phyloP scores from a whole-genome alignment of 768 basidiomycete genomes.

The Mrakia gelida region DNA sequence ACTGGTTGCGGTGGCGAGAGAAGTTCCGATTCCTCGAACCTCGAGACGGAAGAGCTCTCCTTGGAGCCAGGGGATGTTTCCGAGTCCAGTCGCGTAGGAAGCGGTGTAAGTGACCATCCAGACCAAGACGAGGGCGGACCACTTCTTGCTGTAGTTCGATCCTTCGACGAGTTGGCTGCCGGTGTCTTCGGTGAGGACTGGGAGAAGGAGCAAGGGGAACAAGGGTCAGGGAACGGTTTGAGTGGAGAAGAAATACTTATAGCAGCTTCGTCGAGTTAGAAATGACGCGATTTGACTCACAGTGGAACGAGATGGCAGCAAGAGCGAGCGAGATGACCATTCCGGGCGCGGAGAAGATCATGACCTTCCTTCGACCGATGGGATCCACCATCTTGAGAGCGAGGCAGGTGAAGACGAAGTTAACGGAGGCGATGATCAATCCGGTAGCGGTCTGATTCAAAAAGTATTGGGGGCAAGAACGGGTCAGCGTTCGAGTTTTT shows the following conservation, averaged over 20 bases:
- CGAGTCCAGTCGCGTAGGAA: constrained; percentile 69
- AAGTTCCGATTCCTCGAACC: constrained; percentile 73
- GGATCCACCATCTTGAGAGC: constrained; percentile 65
- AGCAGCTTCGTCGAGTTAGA: no score
- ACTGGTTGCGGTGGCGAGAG: constrained; percentile 64
- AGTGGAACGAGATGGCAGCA: constrained; percentile 63
- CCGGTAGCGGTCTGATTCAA: constrained; percentile 72
- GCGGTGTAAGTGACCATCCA: constrained; percentile 82
- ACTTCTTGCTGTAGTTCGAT: constrained; percentile 55
- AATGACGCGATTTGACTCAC: constrained; percentile 46
- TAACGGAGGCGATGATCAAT: constrained; percentile 70
- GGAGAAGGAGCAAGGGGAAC: constrained; percentile 34
- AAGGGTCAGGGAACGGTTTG: not conserved
- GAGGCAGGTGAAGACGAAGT: constrained; percentile 71
- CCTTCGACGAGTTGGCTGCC: constrained; percentile 60
- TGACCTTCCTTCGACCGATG: constrained; percentile 64
- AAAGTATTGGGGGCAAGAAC: no score
- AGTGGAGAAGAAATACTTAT: not conserved
- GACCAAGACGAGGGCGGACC: constrained; percentile 64
- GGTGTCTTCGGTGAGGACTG: constrained; percentile 61
- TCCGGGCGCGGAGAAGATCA: constrained; percentile 65
- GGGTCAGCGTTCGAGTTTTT: no score
- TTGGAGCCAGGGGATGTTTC: constrained; percentile 82
- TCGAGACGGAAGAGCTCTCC: constrained; percentile 76
- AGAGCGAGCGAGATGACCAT: constrained; percentile 65